A percentile compares a stretch with the other conserved stretches of the same genome.
phyloP scores from a whole-genome alignment of 108 stramenopile species.

The Parietichytrium sp. region DNA sequence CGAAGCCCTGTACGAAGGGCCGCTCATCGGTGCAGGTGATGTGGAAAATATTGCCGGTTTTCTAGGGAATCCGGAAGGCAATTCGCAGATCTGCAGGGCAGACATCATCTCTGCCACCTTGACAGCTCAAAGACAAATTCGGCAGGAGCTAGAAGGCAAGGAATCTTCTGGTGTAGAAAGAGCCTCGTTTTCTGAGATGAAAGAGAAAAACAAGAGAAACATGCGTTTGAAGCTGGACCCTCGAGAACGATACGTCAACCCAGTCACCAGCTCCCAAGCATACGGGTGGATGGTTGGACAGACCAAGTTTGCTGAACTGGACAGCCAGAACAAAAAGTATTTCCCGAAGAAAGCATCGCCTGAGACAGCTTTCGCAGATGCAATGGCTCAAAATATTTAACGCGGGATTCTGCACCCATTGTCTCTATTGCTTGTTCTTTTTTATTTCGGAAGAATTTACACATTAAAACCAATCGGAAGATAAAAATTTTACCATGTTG shows the following conservation, averaged over 20 bases:
- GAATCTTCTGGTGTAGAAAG: background rate
- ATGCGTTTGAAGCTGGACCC: background rate
- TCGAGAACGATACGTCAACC: constrained; percentile 4
- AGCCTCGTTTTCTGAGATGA: background rate
- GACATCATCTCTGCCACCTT: background rate
- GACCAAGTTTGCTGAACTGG: constrained; percentile 17
- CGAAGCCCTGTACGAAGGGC: background rate
- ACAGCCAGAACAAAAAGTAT: background rate
- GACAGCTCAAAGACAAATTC: no score
- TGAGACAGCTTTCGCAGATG: constrained; percentile 24
- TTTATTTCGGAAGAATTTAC: no score
- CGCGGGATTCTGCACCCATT: no score
- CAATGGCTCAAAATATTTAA: no score
- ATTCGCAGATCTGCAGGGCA: background rate
- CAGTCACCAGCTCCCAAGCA: background rate
- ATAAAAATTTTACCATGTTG: no score
- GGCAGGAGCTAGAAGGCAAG: background rate
- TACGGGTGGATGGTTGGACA: constrained; percentile 27
- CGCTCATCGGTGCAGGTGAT: background rate
- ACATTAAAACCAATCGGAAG: no score
- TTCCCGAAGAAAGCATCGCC: constrained; percentile 11
- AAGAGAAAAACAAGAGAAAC: background rate
- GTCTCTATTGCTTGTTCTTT: no score
- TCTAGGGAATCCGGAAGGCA: background rate
- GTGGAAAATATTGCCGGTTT: no score